Evolutionary conservation across 2,329 filamentous ascomycete species (phyloP).

Genomic region (Xylaria sp.): DNA sequence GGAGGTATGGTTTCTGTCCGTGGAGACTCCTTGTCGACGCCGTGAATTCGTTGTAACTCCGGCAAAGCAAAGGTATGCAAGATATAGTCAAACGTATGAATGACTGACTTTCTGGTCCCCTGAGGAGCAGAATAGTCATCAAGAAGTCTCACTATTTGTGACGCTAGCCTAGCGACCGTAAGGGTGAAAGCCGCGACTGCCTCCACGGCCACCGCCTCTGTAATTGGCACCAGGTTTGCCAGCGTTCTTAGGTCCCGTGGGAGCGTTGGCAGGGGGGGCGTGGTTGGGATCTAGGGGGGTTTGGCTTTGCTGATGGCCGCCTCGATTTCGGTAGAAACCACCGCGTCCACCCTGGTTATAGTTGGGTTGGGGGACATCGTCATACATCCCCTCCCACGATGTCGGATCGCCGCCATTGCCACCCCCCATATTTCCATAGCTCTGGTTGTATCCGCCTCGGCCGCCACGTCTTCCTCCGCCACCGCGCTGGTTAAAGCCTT

Average conservation of each 20-base stretch:
- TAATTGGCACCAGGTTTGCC: conserved; percentile 93
- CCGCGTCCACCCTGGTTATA: conserved; percentile 62
- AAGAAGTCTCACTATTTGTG: conserved; percentile 5
- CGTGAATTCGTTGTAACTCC: conserved; percentile 11
- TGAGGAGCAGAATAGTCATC: background rate
- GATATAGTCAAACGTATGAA: background rate
- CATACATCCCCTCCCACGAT: conserved; percentile 98
- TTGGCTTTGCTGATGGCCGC: conserved; percentile 53
- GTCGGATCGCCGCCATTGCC: conserved; percentile 75
- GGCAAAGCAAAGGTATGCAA: background rate
- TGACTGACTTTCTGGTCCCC: background rate
- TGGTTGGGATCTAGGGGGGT: conserved; percentile 64
- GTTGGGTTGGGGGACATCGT: conserved; percentile 88
- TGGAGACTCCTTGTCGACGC: background rate
- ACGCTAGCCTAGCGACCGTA: conserved; percentile 60
- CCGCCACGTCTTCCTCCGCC: conserved; percentile 48
- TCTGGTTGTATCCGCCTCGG: conserved; percentile 54
- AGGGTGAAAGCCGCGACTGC: conserved; percentile 81
- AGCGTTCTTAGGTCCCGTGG: conserved; percentile 95
- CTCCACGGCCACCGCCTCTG: conserved; percentile 84
- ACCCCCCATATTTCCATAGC: conserved; percentile 52
- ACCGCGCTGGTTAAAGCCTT: conserved; percentile 48
- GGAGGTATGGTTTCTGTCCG: background rate
- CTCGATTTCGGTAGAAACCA: conserved; percentile 54
- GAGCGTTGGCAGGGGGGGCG: conserved; percentile 81